A percentile compares a stretch with the other conserved stretches of the same genome.
Conservation (phyloP, 2,329 filamentous ascomycete species). For the Aspergillus pseudonomiae region DNA sequence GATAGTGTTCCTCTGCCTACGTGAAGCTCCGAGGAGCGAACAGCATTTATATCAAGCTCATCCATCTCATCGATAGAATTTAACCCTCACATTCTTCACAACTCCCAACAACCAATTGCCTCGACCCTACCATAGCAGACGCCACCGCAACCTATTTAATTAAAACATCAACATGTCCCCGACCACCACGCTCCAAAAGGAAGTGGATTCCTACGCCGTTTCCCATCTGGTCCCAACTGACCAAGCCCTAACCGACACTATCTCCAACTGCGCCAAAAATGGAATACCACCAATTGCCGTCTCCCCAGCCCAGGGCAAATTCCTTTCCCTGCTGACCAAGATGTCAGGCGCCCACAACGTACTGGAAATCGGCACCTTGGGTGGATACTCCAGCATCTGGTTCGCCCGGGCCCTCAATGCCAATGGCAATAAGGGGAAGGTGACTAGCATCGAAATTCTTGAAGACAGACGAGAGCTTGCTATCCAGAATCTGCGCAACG, state of each 20-base stretch:
- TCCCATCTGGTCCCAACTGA: background rate
- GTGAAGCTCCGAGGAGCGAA: background rate
- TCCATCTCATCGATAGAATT: background rate
- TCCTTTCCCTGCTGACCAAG: background rate
- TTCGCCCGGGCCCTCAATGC: background rate
- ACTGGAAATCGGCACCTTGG: background rate
- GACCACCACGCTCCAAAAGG: background rate
- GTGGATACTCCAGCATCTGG: background rate
- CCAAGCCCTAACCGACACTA: background rate
- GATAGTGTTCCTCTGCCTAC: background rate
- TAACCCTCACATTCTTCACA: background rate
- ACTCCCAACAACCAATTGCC: fast-evolving
- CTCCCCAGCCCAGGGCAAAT: background rate
- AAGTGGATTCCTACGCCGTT: background rate
- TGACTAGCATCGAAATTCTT: background rate
- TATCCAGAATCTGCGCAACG: background rate
- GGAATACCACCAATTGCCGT: background rate
- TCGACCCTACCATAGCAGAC: background rate
- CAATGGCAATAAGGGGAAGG: background rate
- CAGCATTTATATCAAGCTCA: background rate
- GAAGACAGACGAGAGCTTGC: background rate
- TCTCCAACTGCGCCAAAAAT: background rate
- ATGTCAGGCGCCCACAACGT: background rate
- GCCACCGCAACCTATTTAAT: background rate
- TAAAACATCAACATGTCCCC: background rate